Conservation (phyloP, 1,284 basidiomycete species). For the Schizopora paradoxa region DNA sequence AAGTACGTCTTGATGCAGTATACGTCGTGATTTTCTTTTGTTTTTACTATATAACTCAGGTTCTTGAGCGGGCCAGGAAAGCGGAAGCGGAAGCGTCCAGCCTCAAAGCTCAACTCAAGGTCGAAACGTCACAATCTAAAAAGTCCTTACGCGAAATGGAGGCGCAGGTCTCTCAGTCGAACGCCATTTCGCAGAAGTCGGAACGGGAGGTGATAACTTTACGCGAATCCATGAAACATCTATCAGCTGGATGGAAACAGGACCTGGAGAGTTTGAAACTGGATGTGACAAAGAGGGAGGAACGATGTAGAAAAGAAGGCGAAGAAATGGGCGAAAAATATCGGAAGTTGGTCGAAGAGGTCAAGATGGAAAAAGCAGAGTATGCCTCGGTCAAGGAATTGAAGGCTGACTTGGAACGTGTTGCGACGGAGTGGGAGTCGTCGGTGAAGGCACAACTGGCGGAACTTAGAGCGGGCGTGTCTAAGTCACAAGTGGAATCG, state of each 20-base stretch:
- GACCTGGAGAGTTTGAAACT: slow-evolving; percentile 61
- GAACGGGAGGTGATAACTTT: slow-evolving; percentile 75
- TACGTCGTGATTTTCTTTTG: not conserved
- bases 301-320: slow-evolving; percentile 56
- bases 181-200: slow-evolving; percentile 68
- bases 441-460: slow-evolving; percentile 24
- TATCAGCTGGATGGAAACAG: slow-evolving; percentile 62
- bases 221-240: slow-evolving; percentile 64
- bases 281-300: slow-evolving; percentile 68
- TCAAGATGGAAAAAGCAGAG: slow-evolving; percentile 43
- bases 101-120: slow-evolving; percentile 65
- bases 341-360: slow-evolving; percentile 50
- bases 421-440: slow-evolving; percentile 42
- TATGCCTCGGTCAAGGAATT: slow-evolving; percentile 35
- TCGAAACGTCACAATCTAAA: slow-evolving; percentile 64
- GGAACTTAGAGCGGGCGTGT: slow-evolving; percentile 47
- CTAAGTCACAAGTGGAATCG: slow-evolving; percentile 48
- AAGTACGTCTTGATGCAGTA: slow-evolving; percentile 42
- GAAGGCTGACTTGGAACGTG: slow-evolving; percentile 33
- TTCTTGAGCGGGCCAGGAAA: slow-evolving; percentile 75
- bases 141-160: slow-evolving; percentile 76
- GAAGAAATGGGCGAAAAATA: slow-evolving; percentile 65
- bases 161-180: slow-evolving; percentile 59
- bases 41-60: slow-evolving; percentile 34
- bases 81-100: slow-evolving; percentile 67